These are phyloP conservation scores for Alternaria longipes DNA, from an alignment of 2,329 filamentous ascomycete species.

Conservation along the genomic window DNA sequence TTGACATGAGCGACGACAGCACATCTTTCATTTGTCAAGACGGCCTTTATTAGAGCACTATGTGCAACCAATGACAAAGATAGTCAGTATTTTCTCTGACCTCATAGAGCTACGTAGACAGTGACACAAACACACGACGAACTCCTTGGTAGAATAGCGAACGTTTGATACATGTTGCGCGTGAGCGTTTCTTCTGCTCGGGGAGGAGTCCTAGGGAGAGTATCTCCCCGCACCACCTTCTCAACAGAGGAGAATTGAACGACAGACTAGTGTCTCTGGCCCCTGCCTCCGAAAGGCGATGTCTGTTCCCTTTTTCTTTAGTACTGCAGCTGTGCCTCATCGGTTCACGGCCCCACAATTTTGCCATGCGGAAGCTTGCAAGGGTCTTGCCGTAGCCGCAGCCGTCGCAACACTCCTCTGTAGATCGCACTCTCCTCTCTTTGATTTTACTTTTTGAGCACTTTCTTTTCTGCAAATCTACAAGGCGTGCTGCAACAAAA, in stretches of 20 bases:
- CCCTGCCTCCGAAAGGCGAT: neutral
- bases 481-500: neutral
- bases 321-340: neutral
- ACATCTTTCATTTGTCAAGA: neutral
- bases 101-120: neutral
- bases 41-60: neutral
- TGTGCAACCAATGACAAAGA: neutral
- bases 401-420: neutral
- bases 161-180: neutral
- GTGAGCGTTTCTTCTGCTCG: neutral
- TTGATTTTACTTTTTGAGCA: neutral
- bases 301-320: neutral
- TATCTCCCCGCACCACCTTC: neutral
- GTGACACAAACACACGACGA: neutral
- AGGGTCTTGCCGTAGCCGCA: neutral
- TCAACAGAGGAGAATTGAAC: neutral
- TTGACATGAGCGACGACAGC: neutral
- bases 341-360: neutral
- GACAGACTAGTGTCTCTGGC: neutral
- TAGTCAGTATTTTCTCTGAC: neutral
- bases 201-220: neutral
- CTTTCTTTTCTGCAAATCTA: neutral
- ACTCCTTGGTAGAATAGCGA: neutral
- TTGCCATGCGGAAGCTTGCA: slow-evolving; percentile 1
- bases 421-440: neutral